Conservation (phyloP, 1,284 basidiomycete species). For the Ceratobasidium sp. region DNA sequence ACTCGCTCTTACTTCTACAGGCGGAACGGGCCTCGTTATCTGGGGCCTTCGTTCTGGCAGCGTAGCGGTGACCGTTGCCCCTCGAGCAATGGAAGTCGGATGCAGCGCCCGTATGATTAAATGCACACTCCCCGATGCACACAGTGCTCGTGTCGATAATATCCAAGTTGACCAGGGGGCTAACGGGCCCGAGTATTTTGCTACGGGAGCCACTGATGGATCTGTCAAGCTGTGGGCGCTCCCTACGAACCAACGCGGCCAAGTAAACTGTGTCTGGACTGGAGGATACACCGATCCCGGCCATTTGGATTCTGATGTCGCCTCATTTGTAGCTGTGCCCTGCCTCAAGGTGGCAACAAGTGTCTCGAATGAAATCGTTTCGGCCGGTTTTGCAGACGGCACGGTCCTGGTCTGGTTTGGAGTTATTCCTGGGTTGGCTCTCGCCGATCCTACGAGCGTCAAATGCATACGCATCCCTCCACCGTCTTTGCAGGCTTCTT, state of each 20-base stretch:
- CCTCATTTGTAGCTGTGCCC: slow-evolving; percentile 55
- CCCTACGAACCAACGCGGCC: slow-evolving; percentile 15
- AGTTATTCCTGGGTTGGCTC: background rate
- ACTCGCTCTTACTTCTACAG: slow-evolving; percentile 55
- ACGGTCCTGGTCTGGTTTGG: slow-evolving; percentile 63
- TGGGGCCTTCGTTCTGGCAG: slow-evolving; percentile 82
- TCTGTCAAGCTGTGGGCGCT: slow-evolving; percentile 73
- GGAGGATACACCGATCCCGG: slow-evolving; percentile 50
- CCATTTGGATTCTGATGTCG: slow-evolving; percentile 44
- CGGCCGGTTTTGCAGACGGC: slow-evolving; percentile 61
- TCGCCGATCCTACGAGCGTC: background rate
- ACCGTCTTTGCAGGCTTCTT: slow-evolving; percentile 41
- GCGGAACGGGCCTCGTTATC: slow-evolving; percentile 70
- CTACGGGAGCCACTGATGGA: slow-evolving; percentile 69
- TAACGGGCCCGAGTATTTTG: slow-evolving; percentile 51
- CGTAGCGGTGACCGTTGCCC: slow-evolving; percentile 67
- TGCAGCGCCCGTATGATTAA: slow-evolving; percentile 57
- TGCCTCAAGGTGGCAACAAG: slow-evolving; percentile 60
- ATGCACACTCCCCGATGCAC: slow-evolving; percentile 63
- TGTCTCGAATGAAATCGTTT: slow-evolving; percentile 56
- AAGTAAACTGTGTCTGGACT: slow-evolving; percentile 63
- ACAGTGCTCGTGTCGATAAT: slow-evolving; percentile 60
- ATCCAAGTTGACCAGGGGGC: slow-evolving; percentile 33
- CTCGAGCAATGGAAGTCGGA: slow-evolving; percentile 63
- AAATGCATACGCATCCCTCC: slow-evolving; percentile 35